phyloP scores from a whole-genome alignment of 75 land plant species.

The Gnetum montanum region DNA sequence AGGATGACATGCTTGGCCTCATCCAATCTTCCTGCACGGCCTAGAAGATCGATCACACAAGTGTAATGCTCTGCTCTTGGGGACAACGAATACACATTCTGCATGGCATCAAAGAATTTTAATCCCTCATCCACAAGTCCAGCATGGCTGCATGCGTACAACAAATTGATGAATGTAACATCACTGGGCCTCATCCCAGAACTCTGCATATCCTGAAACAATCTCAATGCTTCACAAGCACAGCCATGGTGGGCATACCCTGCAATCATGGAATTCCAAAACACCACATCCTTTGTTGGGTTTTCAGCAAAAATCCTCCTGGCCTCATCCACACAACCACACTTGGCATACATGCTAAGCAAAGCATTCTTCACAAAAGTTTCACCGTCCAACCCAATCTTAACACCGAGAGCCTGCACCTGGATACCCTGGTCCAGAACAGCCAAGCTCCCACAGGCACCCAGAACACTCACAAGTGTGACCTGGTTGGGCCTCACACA shows the following conservation, averaged over 20 bases:
- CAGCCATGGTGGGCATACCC: slow-evolving; percentile 25
- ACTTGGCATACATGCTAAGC: slow-evolving; percentile 40
- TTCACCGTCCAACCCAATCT: slow-evolving; percentile 40
- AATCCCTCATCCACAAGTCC: background rate
- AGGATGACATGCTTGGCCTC: background rate
- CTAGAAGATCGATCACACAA: background rate
- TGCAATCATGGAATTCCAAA: slow-evolving; percentile 44
- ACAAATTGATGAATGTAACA: background rate
- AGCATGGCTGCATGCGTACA: slow-evolving; percentile 4
- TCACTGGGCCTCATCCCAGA: slow-evolving; percentile 10
- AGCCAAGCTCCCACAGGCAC: slow-evolving; percentile 26
- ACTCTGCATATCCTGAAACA: slow-evolving; percentile 33
- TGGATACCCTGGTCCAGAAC: slow-evolving; percentile 15
- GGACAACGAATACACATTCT: background rate
- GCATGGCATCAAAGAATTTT: background rate
- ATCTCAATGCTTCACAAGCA: slow-evolving; percentile 28
- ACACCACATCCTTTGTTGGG: slow-evolving; percentile 30
- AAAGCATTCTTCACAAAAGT: slow-evolving; percentile 35
- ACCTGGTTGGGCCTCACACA: slow-evolving; percentile 31
- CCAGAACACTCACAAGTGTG: slow-evolving; percentile 42
- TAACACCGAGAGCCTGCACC: slow-evolving; percentile 29
- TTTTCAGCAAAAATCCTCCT: slow-evolving; percentile 18
- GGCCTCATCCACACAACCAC: slow-evolving; percentile 19
- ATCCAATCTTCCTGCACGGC: background rate
- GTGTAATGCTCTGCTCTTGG: background rate